A percentile compares a stretch with the other conserved stretches of the same genome.
Evolutionary conservation across 768 basidiomycete genomes (phyloP).

Genomic region (Psilocybe azurescens): DNA sequence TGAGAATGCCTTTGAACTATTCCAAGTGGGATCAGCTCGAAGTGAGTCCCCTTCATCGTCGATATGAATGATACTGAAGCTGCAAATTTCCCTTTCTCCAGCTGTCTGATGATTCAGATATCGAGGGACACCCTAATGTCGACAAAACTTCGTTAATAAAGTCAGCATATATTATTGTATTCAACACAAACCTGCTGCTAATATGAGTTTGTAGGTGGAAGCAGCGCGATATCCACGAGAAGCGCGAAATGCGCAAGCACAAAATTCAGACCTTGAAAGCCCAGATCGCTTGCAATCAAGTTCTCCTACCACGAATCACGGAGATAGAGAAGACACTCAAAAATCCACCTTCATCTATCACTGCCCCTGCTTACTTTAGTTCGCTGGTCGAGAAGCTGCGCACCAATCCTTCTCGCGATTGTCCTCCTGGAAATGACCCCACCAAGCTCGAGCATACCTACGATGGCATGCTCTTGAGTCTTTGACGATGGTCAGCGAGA

Average conservation of each 20-base stretch:
- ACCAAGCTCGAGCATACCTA: conserved; percentile 80
- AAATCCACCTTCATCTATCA: conserved; percentile 36
- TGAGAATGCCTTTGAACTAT: conserved; percentile 85
- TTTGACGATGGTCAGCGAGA: conserved; percentile 78
- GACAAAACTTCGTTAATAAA: conserved; percentile 93
- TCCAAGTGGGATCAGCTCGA: conserved; percentile 98
- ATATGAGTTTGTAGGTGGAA: conserved; percentile 71
- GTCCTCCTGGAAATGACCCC: conserved; percentile 73
- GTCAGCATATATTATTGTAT: conserved; percentile 36
- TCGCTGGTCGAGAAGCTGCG: conserved; percentile 75
- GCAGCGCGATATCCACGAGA: conserved; percentile 98
- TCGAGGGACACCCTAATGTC: conserved; percentile 97
- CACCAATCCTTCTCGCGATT: conserved; percentile 75
- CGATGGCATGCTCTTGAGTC: conserved; percentile 86
- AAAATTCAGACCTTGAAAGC: conserved; percentile 74
- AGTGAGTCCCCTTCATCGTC: conserved; percentile 44
- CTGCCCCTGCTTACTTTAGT: conserved; percentile 63
- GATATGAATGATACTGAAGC: conserved; percentile 10
- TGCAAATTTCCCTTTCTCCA: conserved; percentile 24
- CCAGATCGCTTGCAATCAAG: conserved; percentile 84
- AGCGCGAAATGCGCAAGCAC: conserved; percentile 81
- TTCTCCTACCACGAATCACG: conserved; percentile 75
- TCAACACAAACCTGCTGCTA: background rate
- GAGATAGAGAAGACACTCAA: conserved; percentile 59
- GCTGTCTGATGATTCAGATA: conserved; percentile 98